Percentiles rank a stretch among this genome's conserved stretches.
phyloP scores from a whole-genome alignment of 1,139 yeast genomes.

The Blastobotrys raffinosifermentans region DNA sequence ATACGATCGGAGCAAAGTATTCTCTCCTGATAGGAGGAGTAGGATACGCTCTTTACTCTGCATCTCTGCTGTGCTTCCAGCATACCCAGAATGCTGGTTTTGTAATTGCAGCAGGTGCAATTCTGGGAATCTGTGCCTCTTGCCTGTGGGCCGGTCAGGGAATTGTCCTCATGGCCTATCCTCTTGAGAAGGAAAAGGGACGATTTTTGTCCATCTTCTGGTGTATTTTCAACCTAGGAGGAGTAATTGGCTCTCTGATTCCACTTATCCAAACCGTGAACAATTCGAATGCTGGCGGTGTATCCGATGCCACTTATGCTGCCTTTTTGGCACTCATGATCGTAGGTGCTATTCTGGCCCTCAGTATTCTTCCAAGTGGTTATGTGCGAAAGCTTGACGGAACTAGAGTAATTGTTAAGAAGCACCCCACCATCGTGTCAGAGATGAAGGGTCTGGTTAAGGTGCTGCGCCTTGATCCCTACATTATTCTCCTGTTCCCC shows the following conservation, averaged over 20 bases:
- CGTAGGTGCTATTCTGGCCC: conserved; percentile 43
- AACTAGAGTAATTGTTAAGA: conserved; percentile 42
- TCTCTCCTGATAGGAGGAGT: conserved; percentile 50
- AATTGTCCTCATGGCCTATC: conserved; percentile 51
- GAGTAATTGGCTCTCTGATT: conserved; percentile 37
- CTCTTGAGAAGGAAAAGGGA: conserved; percentile 52
- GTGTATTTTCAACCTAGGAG: conserved; percentile 61
- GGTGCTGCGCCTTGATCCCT: conserved; percentile 43
- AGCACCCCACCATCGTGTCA: conserved; percentile 43
- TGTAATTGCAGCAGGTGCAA: conserved; percentile 55
- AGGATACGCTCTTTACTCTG: conserved; percentile 53
- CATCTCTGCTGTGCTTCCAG: conserved; percentile 45
- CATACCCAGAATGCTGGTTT: conserved; percentile 48
- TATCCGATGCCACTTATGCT: conserved; percentile 44
- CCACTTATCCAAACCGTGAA: conserved; percentile 21
- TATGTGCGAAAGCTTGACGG: conserved; percentile 51
- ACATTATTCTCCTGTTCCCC: conserved; percentile 45
- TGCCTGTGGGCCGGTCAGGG: conserved; percentile 60
- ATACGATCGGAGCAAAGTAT: conserved; percentile 44
- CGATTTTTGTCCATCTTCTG: conserved; percentile 49
- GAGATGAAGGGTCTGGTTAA: conserved; percentile 42
- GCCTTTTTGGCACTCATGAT: conserved; percentile 54
- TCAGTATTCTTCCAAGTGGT: conserved; percentile 44
- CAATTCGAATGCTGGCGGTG: conserved; percentile 32
- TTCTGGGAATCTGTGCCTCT: conserved; percentile 52